Evolutionary conservation across 2,329 filamentous ascomycete species (phyloP), one percentile per base, ranked within the genome.

Genomic region (Colletotrichum nymphaeae): DNA sequence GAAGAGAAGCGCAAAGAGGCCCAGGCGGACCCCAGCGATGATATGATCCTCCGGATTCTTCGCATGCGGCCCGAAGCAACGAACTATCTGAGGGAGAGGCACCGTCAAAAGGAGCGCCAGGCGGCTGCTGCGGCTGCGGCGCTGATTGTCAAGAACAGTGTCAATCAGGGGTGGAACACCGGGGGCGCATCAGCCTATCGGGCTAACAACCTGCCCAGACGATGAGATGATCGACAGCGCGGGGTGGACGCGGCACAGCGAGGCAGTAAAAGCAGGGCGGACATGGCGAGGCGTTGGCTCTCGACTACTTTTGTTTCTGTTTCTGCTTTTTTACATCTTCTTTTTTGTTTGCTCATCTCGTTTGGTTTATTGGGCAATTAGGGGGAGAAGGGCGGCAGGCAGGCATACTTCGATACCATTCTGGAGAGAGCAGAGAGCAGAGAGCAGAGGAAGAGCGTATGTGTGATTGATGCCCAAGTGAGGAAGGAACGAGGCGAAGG

Each of bases 41-140:
- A 99, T 81, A 98, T 98, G 94, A 98, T 99, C 76, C 83, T 99
- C 78, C 90, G 97, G 24, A 99, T 99, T 76, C 84, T 99, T 76
- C 90, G 97, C 64, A 99, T 99, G 97, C 88, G 97, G 67, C 95
- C 95, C 2, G 97, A 98, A 84, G 97, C 97, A 3, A 89, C 92
- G 62, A 86, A 90, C 42, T 99, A 99, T 83, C 87, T 99, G 74
- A 94, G 94, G 79, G 96, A 98, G 82, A 88, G 97, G 55, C 95
- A 95, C 80, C 89, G 97, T 76, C 97, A 99, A 81, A 97, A 97
- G 86, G 97, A 98, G 85, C 89, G 97, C 76, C 91, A 98, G 80
- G 94, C 95, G 5, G 95, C 96, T 1, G 93, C 95, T 6, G 94
- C 95, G 22, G 96, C 96, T 0, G 97, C 97, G 4, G 95, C 97